Conservation (phyloP, 73 alveolate genomes). For the Uronychia binucleata region DNA sequence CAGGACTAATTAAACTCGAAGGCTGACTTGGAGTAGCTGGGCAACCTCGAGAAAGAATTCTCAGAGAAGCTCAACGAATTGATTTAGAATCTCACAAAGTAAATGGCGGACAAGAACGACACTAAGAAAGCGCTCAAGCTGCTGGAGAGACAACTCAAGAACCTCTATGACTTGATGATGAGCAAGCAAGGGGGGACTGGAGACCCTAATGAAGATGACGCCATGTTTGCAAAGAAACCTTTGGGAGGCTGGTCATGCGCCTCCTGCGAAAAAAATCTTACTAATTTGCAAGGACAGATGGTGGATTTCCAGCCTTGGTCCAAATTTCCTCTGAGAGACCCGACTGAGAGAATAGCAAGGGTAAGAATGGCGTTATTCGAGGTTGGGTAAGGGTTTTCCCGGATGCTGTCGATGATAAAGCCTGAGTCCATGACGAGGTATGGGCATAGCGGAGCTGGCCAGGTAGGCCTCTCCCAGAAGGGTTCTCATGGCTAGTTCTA, state of each 20-base stretch:
- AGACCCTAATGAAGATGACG: slow-evolving; percentile 80
- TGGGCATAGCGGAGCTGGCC: background rate
- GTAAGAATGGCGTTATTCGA: slow-evolving; percentile 42
- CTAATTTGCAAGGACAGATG: slow-evolving; percentile 78
- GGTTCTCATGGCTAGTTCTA: background rate
- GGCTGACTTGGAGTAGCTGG: slow-evolving; percentile 43
- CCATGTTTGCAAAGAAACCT: slow-evolving; percentile 95
- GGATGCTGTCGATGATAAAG: slow-evolving; percentile 65
- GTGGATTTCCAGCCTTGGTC: slow-evolving; percentile 88
- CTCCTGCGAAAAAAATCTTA: slow-evolving; percentile 88
- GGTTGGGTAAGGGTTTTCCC: slow-evolving; percentile 74
- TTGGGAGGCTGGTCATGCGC: slow-evolving; percentile 96
- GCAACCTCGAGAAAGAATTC: slow-evolving; percentile 34
- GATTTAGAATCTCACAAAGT: slow-evolving; percentile 57
- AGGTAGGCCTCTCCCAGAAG: background rate
- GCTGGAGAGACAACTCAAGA: slow-evolving; percentile 84
- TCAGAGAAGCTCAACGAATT: slow-evolving; percentile 43
- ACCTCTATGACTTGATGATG: slow-evolving; percentile 73
- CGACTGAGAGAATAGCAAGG: slow-evolving; percentile 85
- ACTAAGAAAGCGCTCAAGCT: slow-evolving; percentile 88
- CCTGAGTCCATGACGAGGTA: slow-evolving; percentile 41
- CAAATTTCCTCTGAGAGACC: slow-evolving; percentile 88
- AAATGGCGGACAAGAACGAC: slow-evolving; percentile 93
- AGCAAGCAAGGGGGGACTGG: slow-evolving; percentile 19
- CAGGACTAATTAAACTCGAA: slow-evolving; percentile 15